Evolutionary conservation across 2,329 filamentous ascomycete genomes (phyloP), one percentile per base, ranked within the genome.

Genomic region (Aureobasidium vineae): DNA sequence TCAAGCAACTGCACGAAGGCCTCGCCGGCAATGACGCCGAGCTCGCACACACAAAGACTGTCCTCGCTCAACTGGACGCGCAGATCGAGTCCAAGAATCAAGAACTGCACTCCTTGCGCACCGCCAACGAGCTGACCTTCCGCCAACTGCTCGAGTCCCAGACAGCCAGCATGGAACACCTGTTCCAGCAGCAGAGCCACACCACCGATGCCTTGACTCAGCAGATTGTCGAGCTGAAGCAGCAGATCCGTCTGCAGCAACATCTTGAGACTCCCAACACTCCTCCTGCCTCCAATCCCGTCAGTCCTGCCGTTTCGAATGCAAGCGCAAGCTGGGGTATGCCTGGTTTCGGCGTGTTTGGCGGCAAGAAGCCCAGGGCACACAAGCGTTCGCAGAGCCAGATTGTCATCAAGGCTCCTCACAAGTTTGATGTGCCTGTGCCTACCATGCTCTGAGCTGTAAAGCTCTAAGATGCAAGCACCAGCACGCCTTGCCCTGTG

Each of bases 21-120:
- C 59, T 63, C 15, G 59, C 43, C 2, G 43, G 45, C 59, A 63
- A 52, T 31, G 59, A 63, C 33, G 59, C 59, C 33, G 59, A 63
- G 45, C 59, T 63, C 21, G 43, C 45, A 45, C 43, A 52, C 59
- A 63, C 59, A 52, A 63, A 63, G 59, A 63, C 43, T 1, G 21
- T 63, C 28, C 59, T 63, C 8, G 59, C 59, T 23, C 59, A 63
- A 31, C 59, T 63, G 40, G 59, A 63, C 23, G 59, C 59, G 16
- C 59, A 63, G 45, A 63, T 63, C 31, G 59, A 63, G 16, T 52
- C 43, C 13, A 63, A 63, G 33, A 63, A 63, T 45, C 59, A 63
- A 16, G 59, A 63, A 36, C 43, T 63, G 45, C 59, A 63, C 15
- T 63, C 59, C 7, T 45, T 63, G 33, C 59, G 59, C 59, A 63